Base-by-base conservation (phyloP, 495 filamentous ascomycete genomes). In the Penicillium canescens region DNA sequence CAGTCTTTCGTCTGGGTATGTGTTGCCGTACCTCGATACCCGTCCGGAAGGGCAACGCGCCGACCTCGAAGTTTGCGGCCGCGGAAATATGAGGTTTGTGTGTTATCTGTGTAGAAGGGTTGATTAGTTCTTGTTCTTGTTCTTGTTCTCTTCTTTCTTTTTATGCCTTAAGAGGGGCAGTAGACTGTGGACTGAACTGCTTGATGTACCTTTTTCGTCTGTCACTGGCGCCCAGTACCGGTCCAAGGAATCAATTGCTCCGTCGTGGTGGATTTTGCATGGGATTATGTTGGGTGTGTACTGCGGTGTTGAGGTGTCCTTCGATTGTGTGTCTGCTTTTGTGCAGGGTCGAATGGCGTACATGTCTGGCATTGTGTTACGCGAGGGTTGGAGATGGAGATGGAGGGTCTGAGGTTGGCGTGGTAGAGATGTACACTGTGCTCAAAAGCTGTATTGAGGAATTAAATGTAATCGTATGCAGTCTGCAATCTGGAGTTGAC, bases 241-340 rank as follows among this genome's bases (percentile, higher is more conserved):
- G 31, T 82, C 59, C 5, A 82, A 72, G 2, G 85, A 80, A 13
- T 85, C 78, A 42, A 91, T 75, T 10, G 84, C 72, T 6, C 93
- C 93, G 63, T 88, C 81, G 64, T 95, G 85, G 59, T 93, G 80
- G 60, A 98, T 84, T 47, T 81, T 80, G 62, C 92, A 96, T 6
- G 93, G 93, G 16, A 98, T 81, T 37, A 98, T 73, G 68, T 98
- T 88, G 0, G 90, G 86, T 2, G 79, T 87, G 52, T 78, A 80
- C 38, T 51, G 48, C 4, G 62, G 33, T 2, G 44, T 48, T 3
- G 62, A 52, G 4, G 45, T 36, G 3, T 57, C 37, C 18, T 53
- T 46, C 13, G 61, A 46, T 43, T 54, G 46, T 24, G 61, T 42
- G 35, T 48, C 54, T 45, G 60, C 49, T 46, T 65, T 66, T 45